These are phyloP conservation scores for Lyophyllum atratum DNA, from an alignment of 768 basidiomycete species.

Conservation along the genomic window DNA sequence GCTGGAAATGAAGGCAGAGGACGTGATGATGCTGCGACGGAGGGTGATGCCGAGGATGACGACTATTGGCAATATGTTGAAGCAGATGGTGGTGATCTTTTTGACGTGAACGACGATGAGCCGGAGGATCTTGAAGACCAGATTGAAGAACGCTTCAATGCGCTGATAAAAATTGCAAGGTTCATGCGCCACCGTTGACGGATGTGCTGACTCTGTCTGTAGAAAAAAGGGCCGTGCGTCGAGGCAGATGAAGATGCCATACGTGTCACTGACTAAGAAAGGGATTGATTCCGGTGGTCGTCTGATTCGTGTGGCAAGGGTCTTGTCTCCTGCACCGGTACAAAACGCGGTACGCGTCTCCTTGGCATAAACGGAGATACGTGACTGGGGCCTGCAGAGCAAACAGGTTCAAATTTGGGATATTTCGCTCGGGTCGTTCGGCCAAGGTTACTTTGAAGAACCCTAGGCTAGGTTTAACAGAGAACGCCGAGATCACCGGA, in stretches of 20 bases:
- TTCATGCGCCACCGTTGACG: too few relatives aligned
- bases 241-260: too few relatives aligned
- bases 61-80: neutral
- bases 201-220: too few relatives aligned
- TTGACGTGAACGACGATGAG: neutral
- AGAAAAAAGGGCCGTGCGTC: too few relatives aligned
- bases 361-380: too few relatives aligned
- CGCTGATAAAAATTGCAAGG: neutral
- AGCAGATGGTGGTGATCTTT: neutral
- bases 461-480: neutral
- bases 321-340: too few relatives aligned
- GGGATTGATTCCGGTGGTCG: too few relatives aligned
- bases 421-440: neutral
- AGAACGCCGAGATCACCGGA: neutral
- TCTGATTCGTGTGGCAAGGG: too few relatives aligned
- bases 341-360: too few relatives aligned
- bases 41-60: neutral
- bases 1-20: neutral
- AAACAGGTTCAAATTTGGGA: neutral
- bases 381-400: too few relatives aligned
- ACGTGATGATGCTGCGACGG: neutral
- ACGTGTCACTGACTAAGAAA: too few relatives aligned
- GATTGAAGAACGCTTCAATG: neutral
- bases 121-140: neutral
- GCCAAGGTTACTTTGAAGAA: neutral